phyloP scores from a whole-genome alignment of 805 yeast genomes.

The Lipomyces spencermartinsiae region DNA sequence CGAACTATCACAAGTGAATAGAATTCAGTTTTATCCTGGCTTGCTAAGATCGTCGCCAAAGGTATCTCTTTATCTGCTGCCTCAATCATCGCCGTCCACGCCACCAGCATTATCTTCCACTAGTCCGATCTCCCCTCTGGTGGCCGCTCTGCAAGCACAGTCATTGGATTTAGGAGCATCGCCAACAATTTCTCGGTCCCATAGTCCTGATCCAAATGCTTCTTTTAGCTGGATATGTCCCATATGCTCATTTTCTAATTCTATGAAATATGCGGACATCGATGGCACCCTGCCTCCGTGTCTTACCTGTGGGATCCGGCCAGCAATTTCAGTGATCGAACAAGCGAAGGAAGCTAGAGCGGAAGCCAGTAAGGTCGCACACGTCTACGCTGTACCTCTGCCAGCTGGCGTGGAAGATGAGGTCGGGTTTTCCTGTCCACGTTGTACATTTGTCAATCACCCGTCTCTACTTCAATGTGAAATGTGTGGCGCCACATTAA shows the following conservation, averaged over 20 bases:
- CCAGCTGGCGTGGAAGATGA: slow-evolving; percentile 18
- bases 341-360: slow-evolving; percentile 11
- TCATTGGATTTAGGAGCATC: slow-evolving; percentile 4
- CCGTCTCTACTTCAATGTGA: slow-evolving; percentile 80
- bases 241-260: slow-evolving; percentile 81
- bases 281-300: slow-evolving; percentile 54
- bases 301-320: slow-evolving; percentile 66
- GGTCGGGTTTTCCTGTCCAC: slow-evolving; percentile 51
- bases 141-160: background rate
- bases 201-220: slow-evolving; percentile 16
- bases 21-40: slow-evolving; percentile 46
- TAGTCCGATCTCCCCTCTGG: slow-evolving; percentile 18
- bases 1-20: slow-evolving; percentile 52
- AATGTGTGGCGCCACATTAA: slow-evolving; percentile 74
- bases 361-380: background rate
- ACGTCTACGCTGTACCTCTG: slow-evolving; percentile 6
- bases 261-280: slow-evolving; percentile 46
- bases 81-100: slow-evolving; percentile 3
- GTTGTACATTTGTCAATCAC: slow-evolving; percentile 84
- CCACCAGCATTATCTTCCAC: background rate
- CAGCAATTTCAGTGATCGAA: slow-evolving; percentile 41
- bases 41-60: slow-evolving; percentile 83
- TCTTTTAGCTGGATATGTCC: slow-evolving; percentile 75
- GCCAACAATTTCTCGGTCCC: slow-evolving; percentile 12
- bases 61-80: slow-evolving; percentile 51